phyloP scores from a whole-genome alignment of 192 early-diverging fungal genomes.

The Backusella luteola region DNA sequence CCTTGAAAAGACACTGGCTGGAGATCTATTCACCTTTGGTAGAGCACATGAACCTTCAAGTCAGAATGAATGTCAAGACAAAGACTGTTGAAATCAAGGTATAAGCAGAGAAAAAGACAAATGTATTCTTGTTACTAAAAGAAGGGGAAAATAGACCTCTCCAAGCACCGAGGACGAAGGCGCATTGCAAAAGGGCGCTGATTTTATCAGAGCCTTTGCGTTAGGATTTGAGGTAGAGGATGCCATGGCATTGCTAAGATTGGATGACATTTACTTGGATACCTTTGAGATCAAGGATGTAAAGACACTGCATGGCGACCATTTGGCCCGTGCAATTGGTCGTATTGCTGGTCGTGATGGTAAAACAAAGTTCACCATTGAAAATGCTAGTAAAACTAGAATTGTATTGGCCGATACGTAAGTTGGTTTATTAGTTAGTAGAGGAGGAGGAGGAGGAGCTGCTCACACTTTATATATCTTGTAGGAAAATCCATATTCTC shows the following conservation, averaged over 20 bases:
- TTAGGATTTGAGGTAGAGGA: constrained; percentile 96
- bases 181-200: constrained; percentile 93
- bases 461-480: too few species aligned
- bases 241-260: constrained; percentile 87
- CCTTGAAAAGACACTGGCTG: constrained; percentile 90
- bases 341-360: constrained; percentile 98
- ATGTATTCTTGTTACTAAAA: neutral
- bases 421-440: constrained; percentile 12
- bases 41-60: constrained; percentile 92
- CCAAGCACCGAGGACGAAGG: constrained; percentile 84
- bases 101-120: constrained; percentile 12
- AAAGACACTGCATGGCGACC: constrained; percentile 92
- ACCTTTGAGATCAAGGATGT: constrained; percentile 98
- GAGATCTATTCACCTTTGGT: constrained; percentile 97
- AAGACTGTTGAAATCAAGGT: constrained; percentile 88
- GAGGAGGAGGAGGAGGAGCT: too few species aligned
- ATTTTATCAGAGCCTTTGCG: constrained; percentile 93
- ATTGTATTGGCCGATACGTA: constrained; percentile 95
- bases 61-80: constrained; percentile 90
- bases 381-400: constrained; percentile 94
- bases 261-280: constrained; percentile 97
- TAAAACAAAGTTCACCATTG: constrained; percentile 96
- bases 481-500: constrained; percentile 89
- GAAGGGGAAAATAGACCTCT: constrained; percentile 50
- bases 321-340: constrained; percentile 95